A percentile compares a stretch with the other conserved stretches of the same genome.
These are phyloP conservation scores for Paecilomyces niveus DNA, from an alignment of 2,329 filamentous ascomycete species.

Conservation along the genomic window DNA sequence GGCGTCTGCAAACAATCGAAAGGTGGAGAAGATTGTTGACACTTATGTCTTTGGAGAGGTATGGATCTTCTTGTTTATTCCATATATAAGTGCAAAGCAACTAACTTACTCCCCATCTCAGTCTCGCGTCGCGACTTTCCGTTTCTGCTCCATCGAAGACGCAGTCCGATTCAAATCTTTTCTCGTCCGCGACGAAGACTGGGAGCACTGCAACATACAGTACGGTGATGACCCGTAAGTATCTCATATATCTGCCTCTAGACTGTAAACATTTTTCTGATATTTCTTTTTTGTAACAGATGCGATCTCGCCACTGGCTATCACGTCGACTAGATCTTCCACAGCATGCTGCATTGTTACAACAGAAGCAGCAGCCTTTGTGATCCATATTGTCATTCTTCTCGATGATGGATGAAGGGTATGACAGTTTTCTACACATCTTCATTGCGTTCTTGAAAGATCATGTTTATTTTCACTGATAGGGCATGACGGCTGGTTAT, in stretches of 20 bases:
- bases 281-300: neutral
- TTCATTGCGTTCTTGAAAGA: neutral
- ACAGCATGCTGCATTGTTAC: neutral
- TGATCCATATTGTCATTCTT: neutral
- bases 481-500: neutral
- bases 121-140: conserved; percentile 40
- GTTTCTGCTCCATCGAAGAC: conserved; percentile 41
- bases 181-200: conserved; percentile 34
- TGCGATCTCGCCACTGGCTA: neutral
- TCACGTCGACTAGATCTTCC: neutral
- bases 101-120: conserved; percentile 12
- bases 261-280: neutral
- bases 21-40: conserved; percentile 40
- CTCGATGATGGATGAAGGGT: too few relatives aligned
- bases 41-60: conserved; percentile 35
- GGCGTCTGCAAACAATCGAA: conserved; percentile 32
- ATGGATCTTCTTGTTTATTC: conserved; percentile 14
- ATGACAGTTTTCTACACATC: neutral
- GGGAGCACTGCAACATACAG: conserved; percentile 39
- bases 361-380: neutral
- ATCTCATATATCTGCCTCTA: neutral
- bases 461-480: neutral
- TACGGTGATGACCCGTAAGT: conserved; percentile 39
- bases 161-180: conserved; percentile 39
- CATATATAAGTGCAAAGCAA: neutral